These are phyloP conservation scores for Cladosporium sp. DNA, from an alignment of 2,329 filamentous ascomycete species.

Conservation along the genomic window DNA sequence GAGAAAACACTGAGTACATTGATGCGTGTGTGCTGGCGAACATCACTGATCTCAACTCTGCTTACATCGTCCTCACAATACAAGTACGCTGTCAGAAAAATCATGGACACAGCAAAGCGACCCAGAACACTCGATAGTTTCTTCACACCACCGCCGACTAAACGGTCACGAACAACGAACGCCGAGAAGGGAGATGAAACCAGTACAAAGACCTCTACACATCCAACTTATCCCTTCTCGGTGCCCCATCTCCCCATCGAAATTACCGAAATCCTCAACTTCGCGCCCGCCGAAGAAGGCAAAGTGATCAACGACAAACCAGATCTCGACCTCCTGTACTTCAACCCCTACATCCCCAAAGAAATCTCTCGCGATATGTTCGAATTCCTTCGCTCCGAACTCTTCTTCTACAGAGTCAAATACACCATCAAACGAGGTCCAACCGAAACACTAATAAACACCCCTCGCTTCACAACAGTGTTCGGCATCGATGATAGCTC, in stretches of 20 bases:
- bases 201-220: conserved; percentile 31
- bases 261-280: conserved; percentile 40
- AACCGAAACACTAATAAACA: conserved; percentile 59
- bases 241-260: conserved; percentile 45
- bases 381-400: conserved; percentile 63
- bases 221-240: conserved; percentile 51
- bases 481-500: conserved; percentile 63
- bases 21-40: no score
- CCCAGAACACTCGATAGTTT: conserved; percentile 68
- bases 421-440: conserved; percentile 62
- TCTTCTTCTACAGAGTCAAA: conserved; percentile 54
- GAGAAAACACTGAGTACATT: no score
- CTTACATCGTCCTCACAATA: no score
- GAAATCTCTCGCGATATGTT: conserved; percentile 59
- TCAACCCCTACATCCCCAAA: conserved; percentile 65
- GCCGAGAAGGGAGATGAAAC: conserved; percentile 11
- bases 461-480: conserved; percentile 58
- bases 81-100: not conserved
- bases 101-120: conserved; percentile 29
- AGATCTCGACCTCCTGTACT: conserved; percentile 71
- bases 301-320: conserved; percentile 61
- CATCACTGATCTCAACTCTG: no score
- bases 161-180: conserved; percentile 35
- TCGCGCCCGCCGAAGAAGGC: conserved; percentile 45
- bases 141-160: conserved; percentile 52